Percentiles rank a stretch among this genome's conserved stretches.
phyloP scores from a whole-genome alignment of 1,139 yeast species.

The Diutina rugosa region DNA sequence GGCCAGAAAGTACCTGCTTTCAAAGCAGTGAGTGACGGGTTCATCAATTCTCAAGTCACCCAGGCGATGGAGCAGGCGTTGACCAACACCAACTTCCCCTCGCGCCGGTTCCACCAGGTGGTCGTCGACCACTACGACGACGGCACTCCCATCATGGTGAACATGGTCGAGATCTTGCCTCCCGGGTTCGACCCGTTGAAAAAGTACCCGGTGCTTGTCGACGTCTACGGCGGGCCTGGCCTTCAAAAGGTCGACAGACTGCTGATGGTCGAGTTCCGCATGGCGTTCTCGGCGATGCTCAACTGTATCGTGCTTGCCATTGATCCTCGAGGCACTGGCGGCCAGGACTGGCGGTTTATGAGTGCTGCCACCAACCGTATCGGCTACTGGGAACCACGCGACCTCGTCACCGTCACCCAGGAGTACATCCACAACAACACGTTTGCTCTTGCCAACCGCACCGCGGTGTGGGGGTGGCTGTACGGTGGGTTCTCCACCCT shows the following conservation, averaged over 20 bases:
- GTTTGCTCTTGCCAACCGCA: slow-evolving; percentile 43
- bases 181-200: slow-evolving; percentile 42
- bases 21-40: neutral
- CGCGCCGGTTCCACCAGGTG: slow-evolving; percentile 34
- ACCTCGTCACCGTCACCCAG: slow-evolving; percentile 54
- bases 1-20: neutral
- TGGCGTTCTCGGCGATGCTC: slow-evolving; percentile 51
- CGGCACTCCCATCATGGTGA: slow-evolving; percentile 31
- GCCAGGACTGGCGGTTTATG: slow-evolving; percentile 63
- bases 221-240: slow-evolving; percentile 93
- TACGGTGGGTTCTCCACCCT: slow-evolving; percentile 77
- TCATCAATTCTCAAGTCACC: neutral
- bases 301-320: slow-evolving; percentile 69
- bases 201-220: slow-evolving; percentile 71
- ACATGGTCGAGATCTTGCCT: slow-evolving; percentile 69
- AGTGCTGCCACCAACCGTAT: slow-evolving; percentile 55
- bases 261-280: slow-evolving; percentile 52
- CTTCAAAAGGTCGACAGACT: slow-evolving; percentile 55
- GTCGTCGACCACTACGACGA: slow-evolving; percentile 27
- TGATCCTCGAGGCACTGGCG: slow-evolving; percentile 92
- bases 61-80: slow-evolving; percentile 3
- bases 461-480: slow-evolving; percentile 98
- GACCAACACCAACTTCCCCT: slow-evolving; percentile 39
- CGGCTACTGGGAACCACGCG: slow-evolving; percentile 85
- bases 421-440: slow-evolving; percentile 40